Conservation (phyloP, 192 early-diverging fungal species). For the Piromyces finnis region DNA sequence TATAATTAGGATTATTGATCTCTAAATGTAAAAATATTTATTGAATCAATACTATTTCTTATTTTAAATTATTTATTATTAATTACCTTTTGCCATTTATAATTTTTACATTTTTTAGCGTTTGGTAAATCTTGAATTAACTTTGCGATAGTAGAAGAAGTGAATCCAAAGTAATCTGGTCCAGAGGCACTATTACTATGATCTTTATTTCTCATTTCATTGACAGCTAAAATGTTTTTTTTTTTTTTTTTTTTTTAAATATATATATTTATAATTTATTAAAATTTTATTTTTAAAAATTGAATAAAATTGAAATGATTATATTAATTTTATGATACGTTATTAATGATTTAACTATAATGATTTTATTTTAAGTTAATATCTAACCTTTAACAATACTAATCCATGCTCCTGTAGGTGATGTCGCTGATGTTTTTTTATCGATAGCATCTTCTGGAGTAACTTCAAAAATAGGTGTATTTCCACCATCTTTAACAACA, state of each 20-base stretch:
- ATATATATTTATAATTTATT: background rate
- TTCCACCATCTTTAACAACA: constrained; percentile 53
- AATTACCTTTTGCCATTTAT: constrained; percentile 32
- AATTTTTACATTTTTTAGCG: constrained; percentile 48
- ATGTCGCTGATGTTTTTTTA: constrained; percentile 47
- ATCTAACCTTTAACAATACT: constrained; percentile 40
- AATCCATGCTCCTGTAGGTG: constrained; percentile 84
- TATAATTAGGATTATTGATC: no score
- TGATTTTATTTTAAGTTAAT: background rate
- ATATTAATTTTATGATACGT: no score
- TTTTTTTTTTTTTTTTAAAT: background rate
- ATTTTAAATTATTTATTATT: background rate
- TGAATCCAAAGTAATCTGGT: constrained; percentile 82
- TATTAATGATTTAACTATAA: no score
- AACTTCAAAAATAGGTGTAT: constrained; percentile 62
- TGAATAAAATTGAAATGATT: background rate
- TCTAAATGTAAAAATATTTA: no score
- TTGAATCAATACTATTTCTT: background rate
- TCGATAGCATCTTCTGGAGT: constrained; percentile 62
- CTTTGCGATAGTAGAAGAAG: constrained; percentile 64
- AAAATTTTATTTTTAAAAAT: background rate
- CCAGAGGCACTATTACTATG: constrained; percentile 68
- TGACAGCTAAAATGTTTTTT: no score
- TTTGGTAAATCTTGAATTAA: constrained; percentile 77
- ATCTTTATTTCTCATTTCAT: constrained; percentile 58